Conservation (phyloP, 768 basidiomycete genomes). For the Hericium erinaceus region DNA sequence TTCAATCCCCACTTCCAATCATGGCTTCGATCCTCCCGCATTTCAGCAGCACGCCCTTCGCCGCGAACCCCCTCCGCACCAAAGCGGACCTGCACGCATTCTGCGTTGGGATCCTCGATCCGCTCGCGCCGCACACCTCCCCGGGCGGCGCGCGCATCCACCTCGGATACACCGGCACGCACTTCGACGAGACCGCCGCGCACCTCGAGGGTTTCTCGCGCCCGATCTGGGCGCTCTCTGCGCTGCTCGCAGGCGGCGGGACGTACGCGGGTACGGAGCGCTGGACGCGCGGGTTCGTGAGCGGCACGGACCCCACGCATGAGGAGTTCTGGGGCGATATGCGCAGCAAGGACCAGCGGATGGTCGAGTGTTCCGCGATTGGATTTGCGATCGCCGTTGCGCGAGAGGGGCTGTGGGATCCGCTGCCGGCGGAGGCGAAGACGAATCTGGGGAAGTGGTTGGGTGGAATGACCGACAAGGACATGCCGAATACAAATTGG, state of each 20-base stretch:
- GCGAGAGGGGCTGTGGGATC: slow-evolving; percentile 55
- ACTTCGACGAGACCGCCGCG: slow-evolving; percentile 59
- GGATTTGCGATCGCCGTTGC: slow-evolving; percentile 64
- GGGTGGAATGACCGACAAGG: slow-evolving; percentile 70
- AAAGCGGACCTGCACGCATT: slow-evolving; percentile 50
- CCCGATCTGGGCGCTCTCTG: slow-evolving; percentile 67
- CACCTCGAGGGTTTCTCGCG: slow-evolving; percentile 72
- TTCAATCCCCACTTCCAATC: too few relatives aligned
- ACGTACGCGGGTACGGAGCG: slow-evolving; percentile 47
- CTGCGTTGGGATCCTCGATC: slow-evolving; percentile 51
- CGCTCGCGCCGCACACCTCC: slow-evolving; percentile 60
- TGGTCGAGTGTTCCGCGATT: slow-evolving; percentile 76
- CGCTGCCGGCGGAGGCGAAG: slow-evolving; percentile 43
- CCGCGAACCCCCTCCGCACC: slow-evolving; percentile 52
- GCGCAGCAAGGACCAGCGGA: slow-evolving; percentile 67
- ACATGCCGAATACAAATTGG: slow-evolving; percentile 82
- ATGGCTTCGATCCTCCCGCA: neutral
- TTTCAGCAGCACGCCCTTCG: slow-evolving; percentile 29
- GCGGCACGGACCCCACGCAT: slow-evolving; percentile 56
- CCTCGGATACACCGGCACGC: slow-evolving; percentile 55
- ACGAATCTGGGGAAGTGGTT: slow-evolving; percentile 56
- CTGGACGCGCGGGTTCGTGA: slow-evolving; percentile 58
- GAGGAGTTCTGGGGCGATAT: slow-evolving; percentile 73
- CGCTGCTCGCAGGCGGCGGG: slow-evolving; percentile 56
- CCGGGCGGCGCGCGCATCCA: slow-evolving; percentile 65